Base-by-base conservation (phyloP, 148 eudicot species). In the Mesembryanthemum crystallinum region DNA sequence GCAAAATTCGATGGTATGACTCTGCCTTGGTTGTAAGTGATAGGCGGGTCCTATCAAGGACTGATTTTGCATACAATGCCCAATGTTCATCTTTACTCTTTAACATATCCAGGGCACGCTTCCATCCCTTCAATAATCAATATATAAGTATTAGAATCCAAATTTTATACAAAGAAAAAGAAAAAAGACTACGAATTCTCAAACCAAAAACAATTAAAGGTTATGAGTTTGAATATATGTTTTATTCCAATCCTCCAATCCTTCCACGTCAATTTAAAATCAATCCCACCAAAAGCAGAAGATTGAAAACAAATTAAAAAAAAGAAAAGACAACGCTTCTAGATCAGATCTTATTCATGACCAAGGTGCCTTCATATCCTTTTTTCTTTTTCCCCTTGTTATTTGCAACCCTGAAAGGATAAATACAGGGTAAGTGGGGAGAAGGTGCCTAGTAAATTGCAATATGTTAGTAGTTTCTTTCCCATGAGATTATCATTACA, bases 1-100 rank as follows among this genome's bases (percentile, higher is more conserved):
- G 99, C 81, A 95, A 81, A 72, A 89, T 69, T 37, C 82, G 89
- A 77, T 89, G 96, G 83, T 92, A 95, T 74, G 72, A 74, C 87
- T 95, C 99, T 33, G 93, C 96, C 86, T 91, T 95, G 87, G 86
- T 91, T 76, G 94, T 81, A 76, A 95, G 97, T 67, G 97, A 80
- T 76, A 95, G 85, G 45, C 99, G 92, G 47, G 92, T 89, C 85
- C 98, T 86, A 85, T 95, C 99, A 78, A 95, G 98, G 77, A 95
- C 94, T 64, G 99, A 89, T 82, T 95, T 95, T 72, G 99, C 99
- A 77, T 88, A 95, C 78, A 95, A 79, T 64, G 98, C 98, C 96
- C 96, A 95, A 21, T 85, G 78, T 67, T 80, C 84, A 67, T 92
- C 89, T 72, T 87, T 83, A 77, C 73, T 83, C 66, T 80, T 92